Evolutionary conservation across 2,329 filamentous ascomycete species (phyloP), one percentile per base, ranked within the genome.

Genomic region (Trichoderma sp.): DNA sequence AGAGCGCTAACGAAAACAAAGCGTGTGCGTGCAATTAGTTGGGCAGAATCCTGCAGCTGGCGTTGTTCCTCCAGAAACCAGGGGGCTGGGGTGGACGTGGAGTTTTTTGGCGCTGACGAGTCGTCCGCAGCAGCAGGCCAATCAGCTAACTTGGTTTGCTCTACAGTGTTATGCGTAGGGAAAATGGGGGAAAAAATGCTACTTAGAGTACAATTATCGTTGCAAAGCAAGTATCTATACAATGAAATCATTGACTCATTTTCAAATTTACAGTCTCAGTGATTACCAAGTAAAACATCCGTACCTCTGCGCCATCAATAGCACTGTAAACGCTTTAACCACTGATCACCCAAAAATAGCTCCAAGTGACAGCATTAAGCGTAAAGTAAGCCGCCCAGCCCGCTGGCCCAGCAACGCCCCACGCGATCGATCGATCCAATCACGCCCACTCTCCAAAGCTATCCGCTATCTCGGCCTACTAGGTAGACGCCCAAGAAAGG

Each of bases 331-430:
- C 19, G 10, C 49, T 4, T 27, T 6, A 16, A 29, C 5, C 5
- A 31, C 27, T 31, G 16, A 21, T 55, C 19, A 27, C 11, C 27
- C 47, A 21, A 49, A 49, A 49, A 55, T 55, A 55, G 35, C 13
- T 13, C 6, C 19, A 29, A 61, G 75, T 80, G 77, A 79, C 78
- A 76, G 43, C 59, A 49, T 19, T 79, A 75, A 72, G 10, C 31
- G 27, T 31, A 40, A 73, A 75, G 76, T 79, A 79, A 79, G 77
- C 47, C 78, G 33, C 33, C 8, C 3, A 7, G 14, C 16, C 35
- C 16, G 53, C 68, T 71, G 69, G 61, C 72, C 72, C 27, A 56
- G 68, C 73, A 74, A 74, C 72, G 68, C 63, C 55, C 70, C 63
- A n/a, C 61, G 24, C n/a, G 7, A 33, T 35, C 55, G 21, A 59